Evolutionary conservation across 164 flowering plant species (phyloP).

Genomic region (grape (Vitis vinifera)): DNA sequence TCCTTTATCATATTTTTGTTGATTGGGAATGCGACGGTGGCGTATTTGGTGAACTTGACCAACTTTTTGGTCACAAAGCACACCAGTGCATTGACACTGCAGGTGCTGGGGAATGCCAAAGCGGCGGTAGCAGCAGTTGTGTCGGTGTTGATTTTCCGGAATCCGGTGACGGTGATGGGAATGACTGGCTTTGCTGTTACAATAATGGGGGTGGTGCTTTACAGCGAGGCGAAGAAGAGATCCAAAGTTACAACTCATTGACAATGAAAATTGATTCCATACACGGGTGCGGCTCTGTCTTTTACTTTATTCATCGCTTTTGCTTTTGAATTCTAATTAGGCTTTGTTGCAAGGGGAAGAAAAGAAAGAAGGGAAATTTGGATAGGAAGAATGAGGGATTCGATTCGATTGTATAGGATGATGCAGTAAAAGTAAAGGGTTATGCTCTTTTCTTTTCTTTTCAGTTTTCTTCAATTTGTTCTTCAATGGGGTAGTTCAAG

Average conservation of each 20-base stretch:
- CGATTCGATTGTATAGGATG: conserved; percentile 35
- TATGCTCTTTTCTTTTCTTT: conserved; percentile 11
- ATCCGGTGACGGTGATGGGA: conserved; percentile 95
- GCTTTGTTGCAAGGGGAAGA: conserved; percentile 14
- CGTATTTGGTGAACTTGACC: conserved; percentile 90
- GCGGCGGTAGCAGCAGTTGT: conserved; percentile 96
- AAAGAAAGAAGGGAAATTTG: conserved; percentile 14
- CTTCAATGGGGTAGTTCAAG: conserved; percentile 17
- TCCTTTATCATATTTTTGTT: conserved; percentile 58
- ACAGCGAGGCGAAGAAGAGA: conserved; percentile 93
- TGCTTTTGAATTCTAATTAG: not conserved
- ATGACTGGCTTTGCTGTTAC: conserved; percentile 89
- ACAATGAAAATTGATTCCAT: conserved; percentile 17
- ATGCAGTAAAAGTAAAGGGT: conserved; percentile 8
- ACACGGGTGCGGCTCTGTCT: conserved; percentile 21
- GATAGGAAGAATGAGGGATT: conserved; percentile 6
- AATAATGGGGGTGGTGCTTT: conserved; percentile 88
- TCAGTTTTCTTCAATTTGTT: conserved; percentile 17
- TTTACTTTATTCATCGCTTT: conserved; percentile 6
- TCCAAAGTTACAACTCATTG: conserved; percentile 53
- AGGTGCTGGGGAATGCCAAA: conserved; percentile 93
- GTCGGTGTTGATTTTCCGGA: conserved; percentile 86
- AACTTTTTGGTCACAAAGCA: conserved; percentile 95
- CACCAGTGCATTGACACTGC: conserved; percentile 89
- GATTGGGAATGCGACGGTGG: conserved; percentile 83